Base-by-base conservation (phyloP, 1,284 basidiomycete genomes). In the Puccinia triticina region DNA sequence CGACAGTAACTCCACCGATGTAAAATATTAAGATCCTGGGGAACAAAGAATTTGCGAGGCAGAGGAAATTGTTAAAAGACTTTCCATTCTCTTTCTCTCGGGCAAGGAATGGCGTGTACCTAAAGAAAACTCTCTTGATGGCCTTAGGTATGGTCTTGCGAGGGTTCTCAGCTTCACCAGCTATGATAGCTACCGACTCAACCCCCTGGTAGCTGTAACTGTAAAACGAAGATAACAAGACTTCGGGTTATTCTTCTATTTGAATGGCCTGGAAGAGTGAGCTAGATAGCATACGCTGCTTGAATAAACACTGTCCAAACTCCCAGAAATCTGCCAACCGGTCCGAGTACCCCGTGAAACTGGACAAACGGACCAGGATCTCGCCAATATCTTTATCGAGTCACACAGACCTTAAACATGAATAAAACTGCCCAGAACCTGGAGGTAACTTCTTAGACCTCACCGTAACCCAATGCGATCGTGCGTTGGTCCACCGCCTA, bases 361-460 rank as follows among this genome's bases (percentile, higher is more conserved):
- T 85, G 84, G 46, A 79, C 61, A 77, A 93, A 85, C 0, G 92
- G 89, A 26, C 92, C 92, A 8, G 92, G 91, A 84, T 92, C 87
- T 83, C 89, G 90, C 92, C 92, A 93, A 87, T 90, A 93, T 23
- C 91, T 87, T 88, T 92, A 92, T 3, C 92, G 91, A 77, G 90
- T 85, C 57, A 90, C 89, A 53, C 88, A 85, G 83, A n/a, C 46
- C 37, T 23, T 18, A n/a, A 43, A 73, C 18, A 16, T 48, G 7
- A 55, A 53, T 26, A 26, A 53, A 26, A 3, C 34, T 5, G 32
- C 12, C 12, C 46, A 50, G 14, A 29, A 73, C n/a, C 67, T 18
- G 26, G 48, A 53, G 34, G n/a, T 46, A 55, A 69, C 21, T n/a
- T 5, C 5, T n/a, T 14, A 73, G 26, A 73, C 14, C 46, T 26